Evolutionary conservation across 1,284 basidiomycete species (phyloP).

Genomic region (Gomphus bonarii): DNA sequence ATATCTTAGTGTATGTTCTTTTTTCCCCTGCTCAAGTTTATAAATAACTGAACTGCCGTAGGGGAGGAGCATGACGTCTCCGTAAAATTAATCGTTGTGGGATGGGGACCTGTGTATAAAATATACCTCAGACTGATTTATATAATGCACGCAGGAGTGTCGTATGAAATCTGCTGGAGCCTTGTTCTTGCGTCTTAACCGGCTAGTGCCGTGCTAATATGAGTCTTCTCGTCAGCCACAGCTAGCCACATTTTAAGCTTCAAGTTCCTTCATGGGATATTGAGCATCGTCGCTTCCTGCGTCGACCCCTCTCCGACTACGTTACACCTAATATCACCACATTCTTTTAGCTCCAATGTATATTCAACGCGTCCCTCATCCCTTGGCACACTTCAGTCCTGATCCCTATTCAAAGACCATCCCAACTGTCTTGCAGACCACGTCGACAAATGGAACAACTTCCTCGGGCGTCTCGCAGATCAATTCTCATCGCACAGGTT

Average conservation of each 20-base stretch:
- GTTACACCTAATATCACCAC: neutral
- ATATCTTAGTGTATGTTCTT: slow-evolving; percentile 81
- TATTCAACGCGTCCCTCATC: neutral
- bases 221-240: neutral
- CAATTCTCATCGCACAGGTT: neutral
- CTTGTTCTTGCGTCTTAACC: neutral
- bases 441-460: neutral
- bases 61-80: slow-evolving; percentile 54
- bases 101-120: slow-evolving; percentile 10
- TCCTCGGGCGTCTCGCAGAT: neutral
- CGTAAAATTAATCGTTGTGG: slow-evolving; percentile 8
- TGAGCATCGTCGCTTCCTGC: neutral
- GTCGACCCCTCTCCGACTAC: neutral
- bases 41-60: slow-evolving; percentile 20
- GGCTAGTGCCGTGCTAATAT: neutral
- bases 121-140: neutral
- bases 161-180: neutral
- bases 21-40: neutral
- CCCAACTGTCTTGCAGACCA: neutral
- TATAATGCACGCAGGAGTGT: neutral
- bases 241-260: neutral
- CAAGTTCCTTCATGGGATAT: neutral
- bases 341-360: slow-evolving; percentile 1
- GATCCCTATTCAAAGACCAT: neutral
- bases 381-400: neutral